Percentiles rank a stretch among this genome's conserved stretches.
phyloP scores from a whole-genome alignment of 352 stramenopile genomes.

The Nothophytophthora sp. region DNA sequence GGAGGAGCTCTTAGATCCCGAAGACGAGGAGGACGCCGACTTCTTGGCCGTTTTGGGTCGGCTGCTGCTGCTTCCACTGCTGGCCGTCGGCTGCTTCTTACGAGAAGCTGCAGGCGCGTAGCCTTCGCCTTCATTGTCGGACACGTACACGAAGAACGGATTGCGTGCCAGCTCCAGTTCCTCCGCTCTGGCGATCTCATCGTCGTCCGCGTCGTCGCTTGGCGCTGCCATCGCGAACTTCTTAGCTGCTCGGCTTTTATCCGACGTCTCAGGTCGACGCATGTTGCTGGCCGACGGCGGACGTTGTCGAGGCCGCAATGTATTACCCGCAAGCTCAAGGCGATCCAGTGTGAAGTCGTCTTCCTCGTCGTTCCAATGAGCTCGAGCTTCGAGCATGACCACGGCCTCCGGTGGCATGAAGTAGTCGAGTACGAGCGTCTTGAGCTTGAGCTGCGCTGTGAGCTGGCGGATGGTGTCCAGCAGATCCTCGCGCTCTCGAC shows the following conservation, averaged over 20 bases:
- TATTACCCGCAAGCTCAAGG: conserved; percentile 79
- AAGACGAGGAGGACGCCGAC: conserved; percentile 29
- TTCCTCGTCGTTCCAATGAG: conserved; percentile 75
- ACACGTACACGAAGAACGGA: conserved; percentile 85
- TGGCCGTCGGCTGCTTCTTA: conserved; percentile 34
- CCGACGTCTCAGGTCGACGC: conserved; percentile 69
- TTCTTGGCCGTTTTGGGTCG: conserved; percentile 70
- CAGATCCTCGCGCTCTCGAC: conserved; percentile 92
- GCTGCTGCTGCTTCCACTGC: conserved; percentile 11
- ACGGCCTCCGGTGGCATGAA: conserved; percentile 86
- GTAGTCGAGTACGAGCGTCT: conserved; percentile 92
- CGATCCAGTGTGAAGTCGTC: conserved; percentile 71
- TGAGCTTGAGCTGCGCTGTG: conserved; percentile 96
- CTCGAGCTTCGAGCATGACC: conserved; percentile 53
- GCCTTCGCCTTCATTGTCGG: conserved; percentile 77
- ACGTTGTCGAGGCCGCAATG: conserved; percentile 55
- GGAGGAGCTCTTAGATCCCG: conserved; percentile 44
- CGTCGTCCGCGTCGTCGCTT: conserved; percentile 45
- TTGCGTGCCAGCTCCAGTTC: conserved; percentile 74
- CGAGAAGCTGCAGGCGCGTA: conserved; percentile 65
- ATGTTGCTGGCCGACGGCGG: conserved; percentile 72
- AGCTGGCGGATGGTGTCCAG: conserved; percentile 96
- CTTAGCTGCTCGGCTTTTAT: conserved; percentile 45
- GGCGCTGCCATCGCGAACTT: conserved; percentile 38
- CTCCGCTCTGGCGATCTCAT: conserved; percentile 65